These are phyloP conservation scores for Hypoxylon lienhwacheense DNA, from an alignment of 495 filamentous ascomycete species.

Conservation along the genomic window DNA sequence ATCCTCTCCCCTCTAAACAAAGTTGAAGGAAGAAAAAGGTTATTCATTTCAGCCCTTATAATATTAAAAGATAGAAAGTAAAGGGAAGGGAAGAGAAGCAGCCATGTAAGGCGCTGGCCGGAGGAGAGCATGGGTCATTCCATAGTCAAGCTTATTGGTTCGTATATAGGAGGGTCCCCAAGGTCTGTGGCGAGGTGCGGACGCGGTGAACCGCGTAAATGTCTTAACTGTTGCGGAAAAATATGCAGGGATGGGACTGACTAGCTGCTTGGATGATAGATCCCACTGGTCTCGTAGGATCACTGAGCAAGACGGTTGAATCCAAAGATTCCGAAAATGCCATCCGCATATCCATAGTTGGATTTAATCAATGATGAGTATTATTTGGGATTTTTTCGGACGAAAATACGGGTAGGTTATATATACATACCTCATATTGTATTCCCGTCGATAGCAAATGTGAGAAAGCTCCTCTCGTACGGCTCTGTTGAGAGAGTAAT, in stretches of 20 bases:
- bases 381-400: too few relatives aligned
- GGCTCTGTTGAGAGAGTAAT: too few relatives aligned
- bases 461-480: too few relatives aligned
- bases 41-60: background rate
- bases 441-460: too few relatives aligned
- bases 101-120: slow-evolving; percentile 20
- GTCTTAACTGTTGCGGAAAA: slow-evolving; percentile 28
- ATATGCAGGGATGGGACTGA: slow-evolving; percentile 26
- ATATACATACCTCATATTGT: too few relatives aligned
- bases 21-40: slow-evolving; percentile 6
- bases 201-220: slow-evolving; percentile 30
- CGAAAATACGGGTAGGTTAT: too few relatives aligned
- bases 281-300: slow-evolving; percentile 5
- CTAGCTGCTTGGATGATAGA: slow-evolving; percentile 9
- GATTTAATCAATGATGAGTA: background rate
- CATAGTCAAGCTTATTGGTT: slow-evolving; percentile 18
- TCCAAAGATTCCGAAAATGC: background rate
- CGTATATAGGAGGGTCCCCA: slow-evolving; percentile 8
- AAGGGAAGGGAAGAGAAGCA: too few relatives aligned
- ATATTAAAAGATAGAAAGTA: slow-evolving; percentile 8
- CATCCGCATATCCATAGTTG: background rate
- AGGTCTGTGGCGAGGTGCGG: slow-evolving; percentile 9
- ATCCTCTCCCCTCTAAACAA: background rate
- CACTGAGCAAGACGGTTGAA: slow-evolving; percentile 3
- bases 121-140: slow-evolving; percentile 24